These are phyloP conservation scores for Blastobotrys buckinghamii DNA, from an alignment of 1,139 yeast genomes.

Conservation along the genomic window DNA sequence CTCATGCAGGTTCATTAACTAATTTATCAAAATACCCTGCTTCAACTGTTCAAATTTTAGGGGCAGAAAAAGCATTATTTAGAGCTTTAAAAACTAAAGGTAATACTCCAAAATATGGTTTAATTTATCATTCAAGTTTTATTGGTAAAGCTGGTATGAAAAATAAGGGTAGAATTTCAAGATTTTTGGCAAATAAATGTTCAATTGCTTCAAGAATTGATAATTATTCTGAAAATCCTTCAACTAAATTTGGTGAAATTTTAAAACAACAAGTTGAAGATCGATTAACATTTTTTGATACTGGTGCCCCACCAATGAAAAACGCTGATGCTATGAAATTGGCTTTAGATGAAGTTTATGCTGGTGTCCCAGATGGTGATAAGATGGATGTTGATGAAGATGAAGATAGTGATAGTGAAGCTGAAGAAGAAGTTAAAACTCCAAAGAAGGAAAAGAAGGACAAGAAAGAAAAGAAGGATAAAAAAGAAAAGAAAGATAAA, in stretches of 20 bases:
- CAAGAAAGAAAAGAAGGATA: constrained; percentile 38
- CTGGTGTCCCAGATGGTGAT: constrained; percentile 42
- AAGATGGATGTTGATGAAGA: constrained; percentile 48
- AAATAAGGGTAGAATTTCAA: constrained; percentile 98
- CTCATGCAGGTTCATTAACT: constrained; percentile 97
- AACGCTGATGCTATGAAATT: constrained; percentile 89
- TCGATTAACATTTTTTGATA: constrained; percentile 90
- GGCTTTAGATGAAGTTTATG: constrained; percentile 65
- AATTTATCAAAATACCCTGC: constrained; percentile 97
- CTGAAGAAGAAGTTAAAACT: constrained; percentile 30
- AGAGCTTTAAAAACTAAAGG: constrained; percentile 98
- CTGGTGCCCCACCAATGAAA: constrained; percentile 96
- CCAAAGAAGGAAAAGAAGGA: constrained; percentile 31
- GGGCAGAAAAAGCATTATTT: constrained; percentile 98
- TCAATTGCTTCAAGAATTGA: constrained; percentile 98
- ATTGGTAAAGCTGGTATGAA: constrained; percentile 95
- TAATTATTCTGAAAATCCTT: constrained; percentile 58
- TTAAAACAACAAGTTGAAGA: constrained; percentile 97
- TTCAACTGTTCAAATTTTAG: constrained; percentile 94
- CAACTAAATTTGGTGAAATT: constrained; percentile 78
- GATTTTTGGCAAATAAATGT: constrained; percentile 98
- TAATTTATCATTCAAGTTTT: constrained; percentile 93
- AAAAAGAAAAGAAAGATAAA: constrained; percentile 35
- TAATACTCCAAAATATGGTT: constrained; percentile 97
- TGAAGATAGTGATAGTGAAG: constrained; percentile 38